Evolutionary conservation across 106 monocot genomes (phyloP), one percentile per base, ranked within the genome.

Genomic region (Hemerocallis citrina): DNA sequence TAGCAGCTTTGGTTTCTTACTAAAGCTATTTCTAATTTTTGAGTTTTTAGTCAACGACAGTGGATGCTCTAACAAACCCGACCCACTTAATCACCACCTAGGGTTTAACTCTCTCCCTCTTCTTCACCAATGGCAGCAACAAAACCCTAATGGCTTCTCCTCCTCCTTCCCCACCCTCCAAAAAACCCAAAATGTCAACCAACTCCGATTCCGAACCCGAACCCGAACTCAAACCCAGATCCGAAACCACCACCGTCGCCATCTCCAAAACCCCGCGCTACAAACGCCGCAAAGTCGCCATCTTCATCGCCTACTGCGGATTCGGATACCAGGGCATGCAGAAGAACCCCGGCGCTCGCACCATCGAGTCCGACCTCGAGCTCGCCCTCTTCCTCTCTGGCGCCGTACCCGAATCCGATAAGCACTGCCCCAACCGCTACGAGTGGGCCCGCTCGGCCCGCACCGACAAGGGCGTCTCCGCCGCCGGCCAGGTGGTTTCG

Each of bases 301-400:
- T 98, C 52, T 80, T 92, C 67, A 61, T 98, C 17, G 82, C 71
- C 14, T 88, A 98, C 71, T 88, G 88, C 72, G 88, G 98, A 30
- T 54, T 65, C 10, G 98, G 92, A 0, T 98, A 98, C 85, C 98
- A 98, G 55, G 98, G 92, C 24, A 98, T 98, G 98, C 98, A 98
- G 75, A 98, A 98, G 77, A 98, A 98, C 61, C 92, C 92, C 5
- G 92, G 98, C 25, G 98, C 98, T 8, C 78, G 74, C 60, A 98
- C 92, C 68, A 98, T 98, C 55, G 92, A 98, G 55, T 79, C 75
- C 34, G 92, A 98, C 55, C 81, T 92, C 54, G 88, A 98, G 64
- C 88, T 85, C 61, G 98, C 88, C 5, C 85, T 98, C 70, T 98
- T 77, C 71, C 82, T 59, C 47, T 65, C 88, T 59, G 88, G 74